Conservation (phyloP, 441 rosid species). For the Mallotus repandus region DNA sequence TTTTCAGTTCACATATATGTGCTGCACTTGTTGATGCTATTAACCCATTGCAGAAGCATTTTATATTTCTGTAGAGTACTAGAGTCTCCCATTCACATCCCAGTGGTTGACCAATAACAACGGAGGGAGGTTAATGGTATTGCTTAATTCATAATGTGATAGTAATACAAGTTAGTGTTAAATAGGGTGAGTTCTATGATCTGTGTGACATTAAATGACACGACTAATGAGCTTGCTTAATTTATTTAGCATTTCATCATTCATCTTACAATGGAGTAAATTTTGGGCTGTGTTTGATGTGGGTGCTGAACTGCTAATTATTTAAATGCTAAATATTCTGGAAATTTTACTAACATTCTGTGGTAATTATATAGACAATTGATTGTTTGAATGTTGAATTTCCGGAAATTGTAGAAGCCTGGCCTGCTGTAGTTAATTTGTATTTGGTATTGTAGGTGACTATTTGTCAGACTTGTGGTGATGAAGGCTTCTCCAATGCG, state of each 20-base stretch:
- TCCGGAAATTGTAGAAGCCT: neutral
- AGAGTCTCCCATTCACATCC: neutral
- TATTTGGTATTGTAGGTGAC: slow-evolving; percentile 35
- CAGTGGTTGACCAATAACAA: neutral
- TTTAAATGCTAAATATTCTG: neutral
- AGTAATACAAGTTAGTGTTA: neutral
- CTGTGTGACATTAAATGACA: neutral
- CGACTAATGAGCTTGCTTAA: neutral
- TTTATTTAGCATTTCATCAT: neutral
- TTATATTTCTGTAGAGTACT: neutral
- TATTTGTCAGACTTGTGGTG: slow-evolving; percentile 59
- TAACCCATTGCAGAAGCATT: neutral
- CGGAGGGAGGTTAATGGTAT: neutral
- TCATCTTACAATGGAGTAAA: neutral
- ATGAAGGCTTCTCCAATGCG: slow-evolving; percentile 44
- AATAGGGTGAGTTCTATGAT: neutral
- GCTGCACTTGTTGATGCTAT: neutral
- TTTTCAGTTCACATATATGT: neutral
- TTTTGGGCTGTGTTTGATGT: neutral
- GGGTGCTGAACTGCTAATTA: neutral
- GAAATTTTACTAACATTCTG: neutral
- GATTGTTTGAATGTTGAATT: neutral
- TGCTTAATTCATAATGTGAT: neutral
- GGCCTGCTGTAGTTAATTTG: neutral
- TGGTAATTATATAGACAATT: neutral